Base-by-base conservation (phyloP, 257 asterid genomes). In the Vinca minor region DNA sequence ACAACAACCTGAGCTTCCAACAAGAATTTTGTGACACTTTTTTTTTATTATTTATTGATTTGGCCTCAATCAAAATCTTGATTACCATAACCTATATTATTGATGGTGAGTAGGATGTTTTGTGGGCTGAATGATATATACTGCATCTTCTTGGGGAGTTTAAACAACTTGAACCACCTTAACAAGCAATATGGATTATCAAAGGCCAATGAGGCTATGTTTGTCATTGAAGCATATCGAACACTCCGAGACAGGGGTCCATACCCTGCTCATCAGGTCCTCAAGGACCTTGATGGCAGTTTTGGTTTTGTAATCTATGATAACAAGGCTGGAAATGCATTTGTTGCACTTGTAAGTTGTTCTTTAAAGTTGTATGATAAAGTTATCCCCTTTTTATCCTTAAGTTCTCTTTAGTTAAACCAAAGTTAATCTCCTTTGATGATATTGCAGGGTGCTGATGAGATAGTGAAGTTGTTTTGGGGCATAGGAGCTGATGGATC, bases 241-340 rank as follows among this genome's bases (percentile, higher is more conserved):
- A 93, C 99, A 32, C 94, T 93, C 13, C 84, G 99, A 0, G 99
- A 93, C 59, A 72, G 99, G 49, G 83, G 94, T 50, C 99, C 99
- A 0, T 76, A 84, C 75, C 99, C 97, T 1, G 97, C 99, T 44
- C 96, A 93, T 73, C 92, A 81, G 69, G 97, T 93, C 61, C 87
- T 93, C 44, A 77, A 82, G 48, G 99, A 85, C 52, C 95, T 93
- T 55, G 92, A 93, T 11, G 99, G 99, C 28, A 79, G 87, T 65
- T 93, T 85, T 59, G 97, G 87, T 38, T 89, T 93, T 59, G 94
- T 93, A 73, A 71, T 93, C 78, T 93, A 87, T 70, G 99, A 93
- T 78, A 81, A 84, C 78, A 85, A 83, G 60, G 76, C 84, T 56
- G 85, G 78, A 47, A 76, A 85, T 62, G 92, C 83, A 7, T 93